Conservation (phyloP, 176 grass and related monocot genomes). For the Saccharum officinarum region DNA sequence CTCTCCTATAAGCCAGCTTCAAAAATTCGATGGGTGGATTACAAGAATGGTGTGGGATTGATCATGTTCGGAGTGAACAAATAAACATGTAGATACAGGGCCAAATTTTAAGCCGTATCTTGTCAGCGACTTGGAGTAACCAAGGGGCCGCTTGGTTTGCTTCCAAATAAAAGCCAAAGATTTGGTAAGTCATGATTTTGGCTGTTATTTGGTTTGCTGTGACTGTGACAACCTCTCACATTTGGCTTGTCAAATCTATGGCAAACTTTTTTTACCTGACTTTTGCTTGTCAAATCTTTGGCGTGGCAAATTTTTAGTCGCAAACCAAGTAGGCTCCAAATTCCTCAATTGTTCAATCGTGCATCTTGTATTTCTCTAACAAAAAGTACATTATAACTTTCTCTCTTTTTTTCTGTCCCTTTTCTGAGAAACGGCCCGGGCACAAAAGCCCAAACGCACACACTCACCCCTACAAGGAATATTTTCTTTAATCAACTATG, state of each 20-base stretch:
- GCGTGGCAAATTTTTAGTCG: no score
- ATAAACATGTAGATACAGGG: not conserved
- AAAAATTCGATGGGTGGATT: not conserved
- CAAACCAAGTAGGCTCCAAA: no score
- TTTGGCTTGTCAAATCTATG: no score
- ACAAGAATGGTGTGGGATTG: not conserved
- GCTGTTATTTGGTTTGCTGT: no score
- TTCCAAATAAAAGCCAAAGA: no score
- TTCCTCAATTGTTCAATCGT: not conserved
- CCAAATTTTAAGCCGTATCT: not conserved
- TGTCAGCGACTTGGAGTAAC: not conserved
- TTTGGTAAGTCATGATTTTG: no score
- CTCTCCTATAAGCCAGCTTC: not conserved
- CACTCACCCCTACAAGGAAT: not conserved
- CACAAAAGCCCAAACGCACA: not conserved
- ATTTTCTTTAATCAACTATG: slow-evolving; percentile 51
- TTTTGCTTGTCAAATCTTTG: no score
- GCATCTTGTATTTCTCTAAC: not conserved
- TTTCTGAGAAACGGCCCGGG: not conserved
- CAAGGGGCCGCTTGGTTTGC: no score
- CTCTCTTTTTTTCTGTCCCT: not conserved
- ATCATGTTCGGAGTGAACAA: not conserved
- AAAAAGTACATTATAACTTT: not conserved
- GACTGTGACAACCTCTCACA: no score
- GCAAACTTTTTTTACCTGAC: no score